phyloP scores from a whole-genome alignment of 2,329 filamentous ascomycete genomes.

The Talaromyces sp. region DNA sequence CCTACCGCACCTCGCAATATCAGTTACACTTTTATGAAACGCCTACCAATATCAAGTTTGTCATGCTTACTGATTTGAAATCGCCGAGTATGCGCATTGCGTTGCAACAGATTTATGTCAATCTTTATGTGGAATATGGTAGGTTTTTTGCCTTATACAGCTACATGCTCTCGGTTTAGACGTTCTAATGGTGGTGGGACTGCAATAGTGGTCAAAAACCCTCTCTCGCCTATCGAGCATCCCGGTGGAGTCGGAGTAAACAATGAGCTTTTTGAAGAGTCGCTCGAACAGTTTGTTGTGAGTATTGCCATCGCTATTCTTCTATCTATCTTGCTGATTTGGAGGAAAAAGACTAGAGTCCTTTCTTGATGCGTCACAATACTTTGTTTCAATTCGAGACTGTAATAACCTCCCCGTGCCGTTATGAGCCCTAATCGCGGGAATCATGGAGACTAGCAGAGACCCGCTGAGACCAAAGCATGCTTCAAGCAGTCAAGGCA shows the following conservation, averaged over 20 bases:
- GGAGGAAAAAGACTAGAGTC: slow-evolving; percentile 1
- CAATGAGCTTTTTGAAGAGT: slow-evolving; percentile 63
- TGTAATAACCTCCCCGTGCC: background rate
- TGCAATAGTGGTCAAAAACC: slow-evolving; percentile 59
- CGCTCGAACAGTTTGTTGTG: slow-evolving; percentile 52
- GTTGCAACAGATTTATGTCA: slow-evolving; percentile 97
- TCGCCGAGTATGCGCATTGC: slow-evolving; percentile 90
- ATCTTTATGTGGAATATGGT: slow-evolving; percentile 95
- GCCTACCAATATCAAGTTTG: slow-evolving; percentile 89
- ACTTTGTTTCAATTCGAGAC: background rate
- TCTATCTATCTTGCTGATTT: background rate
- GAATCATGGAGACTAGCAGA: background rate
- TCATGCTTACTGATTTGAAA: slow-evolving; percentile 89
- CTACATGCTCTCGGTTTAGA: background rate
- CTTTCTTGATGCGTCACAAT: slow-evolving; percentile 9
- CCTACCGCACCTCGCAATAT: slow-evolving; percentile 89
- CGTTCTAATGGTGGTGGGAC: background rate
- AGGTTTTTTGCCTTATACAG: slow-evolving; percentile 19
- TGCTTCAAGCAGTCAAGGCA: background rate
- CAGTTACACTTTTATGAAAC: slow-evolving; percentile 99
- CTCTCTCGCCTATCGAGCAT: slow-evolving; percentile 59
- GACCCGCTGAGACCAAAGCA: background rate
- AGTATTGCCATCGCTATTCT: slow-evolving; percentile 18
- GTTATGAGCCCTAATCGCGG: background rate
- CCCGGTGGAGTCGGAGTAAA: slow-evolving; percentile 60